Evolutionary conservation across 768 basidiomycete species (phyloP).

Genomic region (Fistulinella prunicolor): DNA sequence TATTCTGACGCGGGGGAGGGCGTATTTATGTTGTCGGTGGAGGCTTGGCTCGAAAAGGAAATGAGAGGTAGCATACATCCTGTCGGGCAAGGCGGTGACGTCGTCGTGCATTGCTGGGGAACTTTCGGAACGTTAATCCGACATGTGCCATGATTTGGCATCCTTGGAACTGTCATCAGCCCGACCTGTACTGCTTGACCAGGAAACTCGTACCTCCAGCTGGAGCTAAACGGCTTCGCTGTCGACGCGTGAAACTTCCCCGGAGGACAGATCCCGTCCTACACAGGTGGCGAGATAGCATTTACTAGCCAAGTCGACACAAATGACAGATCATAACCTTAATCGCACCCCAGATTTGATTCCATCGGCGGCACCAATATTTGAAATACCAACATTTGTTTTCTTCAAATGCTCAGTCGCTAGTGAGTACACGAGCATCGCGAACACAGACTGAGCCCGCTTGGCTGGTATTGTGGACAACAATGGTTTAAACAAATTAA

Average conservation of each 20-base stretch:
- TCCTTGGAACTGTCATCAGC: not conserved
- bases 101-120: not conserved
- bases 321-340: too few species aligned
- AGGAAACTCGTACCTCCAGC: too few species aligned
- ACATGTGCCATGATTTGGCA: slow-evolving; percentile 7
- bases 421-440: not conserved
- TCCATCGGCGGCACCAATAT: too few species aligned
- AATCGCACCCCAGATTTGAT: too few species aligned
- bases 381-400: too few species aligned
- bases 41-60: slow-evolving; percentile 13
- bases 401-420: too few species aligned
- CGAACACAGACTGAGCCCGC: not conserved
- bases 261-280: too few species aligned
- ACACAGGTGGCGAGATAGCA: too few species aligned
- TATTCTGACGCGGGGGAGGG: not conserved
- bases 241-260: too few species aligned
- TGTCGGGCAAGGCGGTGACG: slow-evolving; percentile 10
- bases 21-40: slow-evolving; percentile 23
- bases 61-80: not conserved
- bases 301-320: too few species aligned
- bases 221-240: too few species aligned
- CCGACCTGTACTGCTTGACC: not conserved
- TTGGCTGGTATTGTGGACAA: not conserved
- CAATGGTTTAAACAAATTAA: not conserved
- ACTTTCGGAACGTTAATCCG: not conserved